These are phyloP conservation scores for Lupinus albus DNA, from an alignment of 306 rosid species.

Conservation along the genomic window DNA sequence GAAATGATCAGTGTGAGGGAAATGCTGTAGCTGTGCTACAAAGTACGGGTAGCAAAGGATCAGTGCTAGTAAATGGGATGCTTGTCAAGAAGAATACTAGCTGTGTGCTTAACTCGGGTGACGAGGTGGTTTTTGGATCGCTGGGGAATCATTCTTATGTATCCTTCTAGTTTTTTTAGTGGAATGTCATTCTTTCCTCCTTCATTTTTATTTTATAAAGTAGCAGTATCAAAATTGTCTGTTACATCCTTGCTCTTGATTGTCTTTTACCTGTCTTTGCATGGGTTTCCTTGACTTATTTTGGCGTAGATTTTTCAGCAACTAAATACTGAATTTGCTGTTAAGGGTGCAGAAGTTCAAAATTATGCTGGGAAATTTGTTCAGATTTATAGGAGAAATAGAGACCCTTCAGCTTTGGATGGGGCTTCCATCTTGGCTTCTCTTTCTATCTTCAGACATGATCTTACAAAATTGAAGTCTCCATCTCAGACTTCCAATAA, in stretches of 20 bases:
- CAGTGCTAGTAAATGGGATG: conserved; percentile 79
- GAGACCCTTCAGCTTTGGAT: conserved; percentile 94
- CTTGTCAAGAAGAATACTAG: conserved; percentile 68
- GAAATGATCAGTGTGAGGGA: conserved; percentile 71
- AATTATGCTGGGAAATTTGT: conserved; percentile 54
- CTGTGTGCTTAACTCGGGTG: conserved; percentile 79
- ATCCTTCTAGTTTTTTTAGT: conserved; percentile 60
- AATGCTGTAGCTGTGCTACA: conserved; percentile 74
- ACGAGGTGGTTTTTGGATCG: conserved; percentile 80
- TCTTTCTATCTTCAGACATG: conserved; percentile 71
- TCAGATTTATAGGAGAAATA: conserved; percentile 73
- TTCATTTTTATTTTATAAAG: neutral
- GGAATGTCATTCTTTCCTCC: conserved; percentile 19
- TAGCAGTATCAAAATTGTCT: neutral
- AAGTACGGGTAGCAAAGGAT: conserved; percentile 86
- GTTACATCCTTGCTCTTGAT: conserved; percentile 1
- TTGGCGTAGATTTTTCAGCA: conserved; percentile 81
- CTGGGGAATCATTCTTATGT: conserved; percentile 83
- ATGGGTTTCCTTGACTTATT: conserved; percentile 59
- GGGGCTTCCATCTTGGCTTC: conserved; percentile 99
- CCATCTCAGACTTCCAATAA: conserved; percentile 60
- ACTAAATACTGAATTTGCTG: conserved; percentile 57
- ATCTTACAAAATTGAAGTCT: conserved; percentile 79
- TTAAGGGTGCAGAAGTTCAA: conserved; percentile 73
- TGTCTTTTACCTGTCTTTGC: conserved; percentile 8